These are phyloP conservation scores for Daldinia grandis DNA, from an alignment of 495 filamentous ascomycete species.

Conservation along the genomic window DNA sequence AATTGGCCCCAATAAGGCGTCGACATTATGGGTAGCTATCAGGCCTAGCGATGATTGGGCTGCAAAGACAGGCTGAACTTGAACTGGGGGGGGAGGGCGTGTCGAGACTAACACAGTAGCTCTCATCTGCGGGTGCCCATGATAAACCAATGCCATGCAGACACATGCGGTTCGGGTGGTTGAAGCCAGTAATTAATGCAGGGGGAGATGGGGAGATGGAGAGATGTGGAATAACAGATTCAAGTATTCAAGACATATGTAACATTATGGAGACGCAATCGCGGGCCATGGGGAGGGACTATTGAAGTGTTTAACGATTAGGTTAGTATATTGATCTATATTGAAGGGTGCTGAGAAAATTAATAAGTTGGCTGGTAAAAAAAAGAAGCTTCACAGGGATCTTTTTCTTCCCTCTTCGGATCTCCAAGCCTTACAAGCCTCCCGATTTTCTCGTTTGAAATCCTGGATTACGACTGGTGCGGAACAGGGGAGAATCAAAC, in stretches of 20 bases:
- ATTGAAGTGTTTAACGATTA: slow-evolving; percentile 5
- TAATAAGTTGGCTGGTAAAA: slow-evolving; percentile 35
- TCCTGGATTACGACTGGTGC: slow-evolving; percentile 22
- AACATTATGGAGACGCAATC: background rate
- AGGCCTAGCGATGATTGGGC: slow-evolving; percentile 40
- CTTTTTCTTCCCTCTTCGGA: slow-evolving; percentile 28
- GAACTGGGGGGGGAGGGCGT: slow-evolving; percentile 35
- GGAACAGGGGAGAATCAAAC: slow-evolving; percentile 24
- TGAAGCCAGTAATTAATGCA: slow-evolving; percentile 39
- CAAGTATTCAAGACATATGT: slow-evolving; percentile 1
- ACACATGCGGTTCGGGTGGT: slow-evolving; percentile 55
- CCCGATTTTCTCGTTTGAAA: slow-evolving; percentile 39
- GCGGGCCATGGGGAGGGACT: background rate
- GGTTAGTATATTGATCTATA: slow-evolving; percentile 17
- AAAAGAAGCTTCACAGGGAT: slow-evolving; percentile 32
- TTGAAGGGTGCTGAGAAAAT: slow-evolving; percentile 13
- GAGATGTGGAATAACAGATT: slow-evolving; percentile 11
- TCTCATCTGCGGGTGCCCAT: slow-evolving; percentile 49
- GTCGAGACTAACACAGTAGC: slow-evolving; percentile 22
- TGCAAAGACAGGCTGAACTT: slow-evolving; percentile 41
- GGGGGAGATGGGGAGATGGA: slow-evolving; percentile 36
- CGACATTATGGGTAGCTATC: slow-evolving; percentile 37
- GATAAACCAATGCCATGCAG: slow-evolving; percentile 55
- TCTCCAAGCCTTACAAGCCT: slow-evolving; percentile 32
- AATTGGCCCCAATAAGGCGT: slow-evolving; percentile 54